Evolutionary conservation across 169 alveolate species (phyloP).

Genomic region (Perkinsus chesapeaki): DNA sequence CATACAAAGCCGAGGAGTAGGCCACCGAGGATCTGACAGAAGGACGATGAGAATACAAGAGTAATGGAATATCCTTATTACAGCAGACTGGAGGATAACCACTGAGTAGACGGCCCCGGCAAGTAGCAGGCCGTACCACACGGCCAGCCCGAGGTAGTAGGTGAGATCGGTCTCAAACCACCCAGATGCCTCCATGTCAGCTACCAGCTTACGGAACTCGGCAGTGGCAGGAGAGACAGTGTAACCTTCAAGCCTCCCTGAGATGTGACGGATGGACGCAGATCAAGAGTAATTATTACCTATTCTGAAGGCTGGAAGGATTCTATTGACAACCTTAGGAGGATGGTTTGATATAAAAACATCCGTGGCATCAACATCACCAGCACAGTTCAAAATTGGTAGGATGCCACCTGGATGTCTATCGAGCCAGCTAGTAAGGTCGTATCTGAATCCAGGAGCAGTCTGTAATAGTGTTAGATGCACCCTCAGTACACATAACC

Average conservation of each 20-base stretch:
- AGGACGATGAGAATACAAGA: background rate
- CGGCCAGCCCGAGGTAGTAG: background rate
- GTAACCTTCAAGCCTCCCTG: background rate
- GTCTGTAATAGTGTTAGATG: background rate
- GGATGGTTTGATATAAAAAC: background rate
- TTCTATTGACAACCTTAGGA: background rate
- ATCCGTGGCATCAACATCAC: background rate
- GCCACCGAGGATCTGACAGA: background rate
- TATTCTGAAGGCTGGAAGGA: background rate
- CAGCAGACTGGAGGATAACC: background rate
- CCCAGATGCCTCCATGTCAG: conserved; percentile 1
- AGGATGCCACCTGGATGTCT: conserved; percentile 3
- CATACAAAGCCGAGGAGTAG: conserved; percentile 7
- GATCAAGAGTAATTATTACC: too few relatives aligned
- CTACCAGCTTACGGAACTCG: conserved; percentile 1
- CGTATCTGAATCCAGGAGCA: background rate
- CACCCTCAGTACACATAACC: background rate
- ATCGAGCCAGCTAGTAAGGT: conserved; percentile 1
- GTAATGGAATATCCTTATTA: background rate
- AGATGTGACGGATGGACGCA: too few relatives aligned
- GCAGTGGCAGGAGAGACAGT: background rate
- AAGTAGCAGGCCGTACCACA: background rate
- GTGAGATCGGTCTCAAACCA: background rate
- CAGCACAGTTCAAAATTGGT: conserved; percentile 3
- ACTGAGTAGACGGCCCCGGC: background rate